Base-by-base conservation (phyloP, 768 basidiomycete genomes). In the Thelephora ganbajun region DNA sequence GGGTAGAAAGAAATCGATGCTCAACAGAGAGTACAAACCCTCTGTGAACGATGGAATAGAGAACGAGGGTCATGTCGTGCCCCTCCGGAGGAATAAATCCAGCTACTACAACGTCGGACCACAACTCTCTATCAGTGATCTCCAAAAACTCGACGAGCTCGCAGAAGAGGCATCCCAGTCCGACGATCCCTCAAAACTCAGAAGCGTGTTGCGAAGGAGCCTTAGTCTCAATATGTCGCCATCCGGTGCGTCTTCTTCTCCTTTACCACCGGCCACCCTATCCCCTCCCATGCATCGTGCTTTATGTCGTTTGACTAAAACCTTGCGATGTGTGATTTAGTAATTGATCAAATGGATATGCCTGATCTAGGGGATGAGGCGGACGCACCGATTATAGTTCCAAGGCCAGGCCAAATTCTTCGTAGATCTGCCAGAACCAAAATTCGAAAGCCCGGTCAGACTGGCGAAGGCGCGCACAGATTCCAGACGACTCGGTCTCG, bases 351-450 rank as follows among this genome's bases (percentile, higher is more conserved):
- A 57, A 77, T 81, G 70, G 83, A 84, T 56, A 72, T 81, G 53
- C 67, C 76, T 6, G 78, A 79, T 51, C 69, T 78, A 59, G 76
- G 69, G 7, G 90, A 91, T 51, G 89, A 90, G 55, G 80, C 79
- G 4, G 90, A 96, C 62, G 74, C 76, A n/a, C 93, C 93, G 19
- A 86, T 96, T 57, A 87, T 96, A 51, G 77, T 86, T 16, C 85
- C 89, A 41, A 83, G 80, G 20, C 90, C 89, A 1, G 87, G 87
- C 6, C 85, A 81, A 61, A 90, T 92, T 55, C 72, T 99, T 11
- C 84, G 91, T 18, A 83, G 96, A 34, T 78, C 91, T 9, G 91
- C 91, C 3, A 79, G 94, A 12, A 99, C 96, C 1, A 92, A 91
- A 69, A 96, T 98, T 55, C 83, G 94, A 33, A 99, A 98, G 66